Percentiles rank a stretch among this genome's conserved stretches.
Evolutionary conservation across 1,284 basidiomycete species (phyloP).

Genomic region (Sporisorium iseilematis-ciliati): DNA sequence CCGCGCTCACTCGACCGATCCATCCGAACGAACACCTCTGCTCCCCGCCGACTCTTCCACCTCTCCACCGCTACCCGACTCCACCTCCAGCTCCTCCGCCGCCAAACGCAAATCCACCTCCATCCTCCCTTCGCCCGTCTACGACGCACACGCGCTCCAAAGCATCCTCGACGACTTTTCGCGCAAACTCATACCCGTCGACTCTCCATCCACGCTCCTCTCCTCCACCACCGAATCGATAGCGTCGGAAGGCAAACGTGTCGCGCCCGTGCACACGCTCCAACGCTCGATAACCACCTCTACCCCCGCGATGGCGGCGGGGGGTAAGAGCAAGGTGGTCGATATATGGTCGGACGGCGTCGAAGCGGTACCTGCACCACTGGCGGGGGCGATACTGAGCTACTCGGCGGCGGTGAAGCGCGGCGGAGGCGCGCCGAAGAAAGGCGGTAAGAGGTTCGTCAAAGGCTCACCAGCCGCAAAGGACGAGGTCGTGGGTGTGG

Average conservation of each 20-base stretch:
- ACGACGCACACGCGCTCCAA: slow-evolving; percentile 26
- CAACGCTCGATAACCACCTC: slow-evolving; percentile 2
- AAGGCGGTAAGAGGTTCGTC: neutral
- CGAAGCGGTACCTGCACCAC: neutral
- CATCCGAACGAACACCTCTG: slow-evolving; percentile 35
- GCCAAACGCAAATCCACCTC: slow-evolving; percentile 20
- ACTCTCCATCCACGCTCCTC: neutral
- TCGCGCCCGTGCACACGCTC: slow-evolving; percentile 31
- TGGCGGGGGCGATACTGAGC: slow-evolving; percentile 8
- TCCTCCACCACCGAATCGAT: no score
- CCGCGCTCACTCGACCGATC: neutral
- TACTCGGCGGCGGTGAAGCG: slow-evolving; percentile 39
- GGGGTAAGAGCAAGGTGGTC: slow-evolving; percentile 18
- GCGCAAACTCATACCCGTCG: slow-evolving; percentile 22
- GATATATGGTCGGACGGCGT: slow-evolving; percentile 33
- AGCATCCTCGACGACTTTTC: slow-evolving; percentile 31
- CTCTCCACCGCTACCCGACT: no score
- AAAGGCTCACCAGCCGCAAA: neutral
- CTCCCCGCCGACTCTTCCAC: slow-evolving; percentile 3
- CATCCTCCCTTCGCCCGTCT: slow-evolving; percentile 30
- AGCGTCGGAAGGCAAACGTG: slow-evolving; percentile 1
- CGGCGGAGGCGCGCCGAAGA: slow-evolving; percentile 2
- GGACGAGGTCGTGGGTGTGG: slow-evolving; percentile 7
- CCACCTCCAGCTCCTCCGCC: no score
- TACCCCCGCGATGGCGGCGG: neutral